Percentiles rank a stretch among this genome's conserved stretches.
These are phyloP conservation scores for Fragilaria crotonensis DNA, from an alignment of 108 stramenopile genomes.

Conservation along the genomic window DNA sequence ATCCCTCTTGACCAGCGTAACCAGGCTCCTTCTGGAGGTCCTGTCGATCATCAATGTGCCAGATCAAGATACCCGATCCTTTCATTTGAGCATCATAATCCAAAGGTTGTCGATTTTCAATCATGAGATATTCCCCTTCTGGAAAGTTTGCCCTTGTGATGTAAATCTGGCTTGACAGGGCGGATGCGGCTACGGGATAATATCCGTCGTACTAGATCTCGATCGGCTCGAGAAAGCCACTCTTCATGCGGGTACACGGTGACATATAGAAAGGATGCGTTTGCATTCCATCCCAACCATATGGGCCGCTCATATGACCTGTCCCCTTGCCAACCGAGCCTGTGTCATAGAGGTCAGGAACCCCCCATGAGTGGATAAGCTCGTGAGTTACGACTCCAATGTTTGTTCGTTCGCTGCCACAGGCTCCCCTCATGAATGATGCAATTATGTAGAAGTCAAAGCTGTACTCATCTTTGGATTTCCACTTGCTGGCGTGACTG, in stretches of 20 bases:
- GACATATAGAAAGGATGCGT: neutral
- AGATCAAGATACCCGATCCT: constrained; percentile 38
- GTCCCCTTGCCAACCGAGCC: neutral
- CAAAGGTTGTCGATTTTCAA: constrained; percentile 4
- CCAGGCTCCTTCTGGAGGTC: constrained; percentile 9
- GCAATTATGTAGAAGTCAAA: constrained; percentile 14
- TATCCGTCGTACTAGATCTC: neutral
- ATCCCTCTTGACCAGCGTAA: constrained; percentile 38
- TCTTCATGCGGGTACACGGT: neutral
- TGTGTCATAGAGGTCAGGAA: constrained; percentile 35
- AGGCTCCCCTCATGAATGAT: constrained; percentile 18
- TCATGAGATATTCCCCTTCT: constrained; percentile 2
- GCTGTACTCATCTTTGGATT: constrained; percentile 9
- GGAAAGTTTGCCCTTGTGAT: neutral
- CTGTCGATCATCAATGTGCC: constrained; percentile 33
- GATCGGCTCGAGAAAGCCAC: neutral
- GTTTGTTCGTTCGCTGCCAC: constrained; percentile 12
- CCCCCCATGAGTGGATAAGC: constrained; percentile 27
- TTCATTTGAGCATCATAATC: constrained; percentile 5
- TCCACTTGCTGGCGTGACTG: neutral
- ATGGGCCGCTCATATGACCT: constrained; percentile 3
- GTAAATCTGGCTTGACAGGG: neutral
- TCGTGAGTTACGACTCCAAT: constrained; percentile 39
- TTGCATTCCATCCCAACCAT: neutral
- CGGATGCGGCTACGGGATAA: neutral